These are phyloP conservation scores for Phaeosphaeria sp. DNA, from an alignment of 2,329 filamentous ascomycete genomes.

Conservation along the genomic window DNA sequence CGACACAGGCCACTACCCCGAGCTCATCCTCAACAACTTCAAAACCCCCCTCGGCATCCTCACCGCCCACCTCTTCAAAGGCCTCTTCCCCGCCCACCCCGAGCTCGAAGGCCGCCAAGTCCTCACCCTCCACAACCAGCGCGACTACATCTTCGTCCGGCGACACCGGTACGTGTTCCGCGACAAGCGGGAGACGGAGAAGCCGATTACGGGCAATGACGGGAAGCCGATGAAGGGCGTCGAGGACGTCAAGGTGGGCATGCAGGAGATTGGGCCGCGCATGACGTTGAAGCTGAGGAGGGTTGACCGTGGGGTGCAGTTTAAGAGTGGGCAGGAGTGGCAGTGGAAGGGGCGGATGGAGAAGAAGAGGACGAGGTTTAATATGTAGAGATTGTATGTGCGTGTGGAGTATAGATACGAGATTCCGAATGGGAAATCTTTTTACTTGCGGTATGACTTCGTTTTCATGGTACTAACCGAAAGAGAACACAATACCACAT, in stretches of 20 bases:
- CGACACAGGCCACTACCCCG: conserved; percentile 84
- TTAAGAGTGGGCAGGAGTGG: conserved; percentile 82
- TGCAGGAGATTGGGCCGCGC: conserved; percentile 79
- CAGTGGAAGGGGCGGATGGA: conserved; percentile 97
- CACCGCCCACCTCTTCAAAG: conserved; percentile 81
- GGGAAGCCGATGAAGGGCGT: conserved; percentile 85
- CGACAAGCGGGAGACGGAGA: conserved; percentile 85
- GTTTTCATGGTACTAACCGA: too few relatives aligned
- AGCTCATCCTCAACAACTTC: conserved; percentile 93
- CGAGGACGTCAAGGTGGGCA: conserved; percentile 81
- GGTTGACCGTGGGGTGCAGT: conserved; percentile 87
- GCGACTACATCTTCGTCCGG: conserved; percentile 93
- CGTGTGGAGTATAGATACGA: too few relatives aligned
- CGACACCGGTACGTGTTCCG: conserved; percentile 92
- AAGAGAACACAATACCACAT: too few relatives aligned
- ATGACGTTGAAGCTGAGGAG: conserved; percentile 88
- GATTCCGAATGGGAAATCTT: too few relatives aligned
- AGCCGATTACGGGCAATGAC: conserved; percentile 80
- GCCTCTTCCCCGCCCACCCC: conserved; percentile 79
- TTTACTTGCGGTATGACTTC: too few relatives aligned
- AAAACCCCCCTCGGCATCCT: conserved; percentile 89
- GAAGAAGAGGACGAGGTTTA: conserved; percentile 91
- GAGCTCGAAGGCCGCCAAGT: conserved; percentile 88
- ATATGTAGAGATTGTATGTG: conserved; percentile 65
- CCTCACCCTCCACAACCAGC: conserved; percentile 91